phyloP scores from a whole-genome alignment of 169 alveolate species.

The Theileria parva region DNA sequence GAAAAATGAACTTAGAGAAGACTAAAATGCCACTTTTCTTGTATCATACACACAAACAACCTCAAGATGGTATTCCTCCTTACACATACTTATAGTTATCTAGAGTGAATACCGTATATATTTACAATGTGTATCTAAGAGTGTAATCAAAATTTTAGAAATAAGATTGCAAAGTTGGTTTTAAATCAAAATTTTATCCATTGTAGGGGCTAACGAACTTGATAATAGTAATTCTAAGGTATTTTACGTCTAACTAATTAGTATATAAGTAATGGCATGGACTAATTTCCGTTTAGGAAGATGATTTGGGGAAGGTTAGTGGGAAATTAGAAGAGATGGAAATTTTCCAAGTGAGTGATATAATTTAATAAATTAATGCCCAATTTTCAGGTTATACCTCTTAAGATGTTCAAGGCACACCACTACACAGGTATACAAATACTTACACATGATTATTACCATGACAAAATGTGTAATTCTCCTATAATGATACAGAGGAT shows the following conservation, averaged over 20 bases:
- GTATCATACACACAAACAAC: constrained; percentile 44
- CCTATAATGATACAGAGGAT: background rate
- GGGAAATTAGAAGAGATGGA: constrained; percentile 12
- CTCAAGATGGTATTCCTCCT: constrained; percentile 20
- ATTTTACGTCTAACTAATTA: background rate
- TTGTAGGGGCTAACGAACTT: constrained; percentile 46
- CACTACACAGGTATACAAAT: constrained; percentile 18
- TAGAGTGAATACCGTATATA: too few relatives aligned
- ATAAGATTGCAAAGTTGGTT: constrained; percentile 29
- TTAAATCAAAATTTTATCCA: background rate
- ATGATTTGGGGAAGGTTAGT: background rate
- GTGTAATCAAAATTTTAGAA: background rate
- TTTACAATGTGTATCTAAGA: background rate
- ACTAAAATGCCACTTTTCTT: constrained; percentile 35
- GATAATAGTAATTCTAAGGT: constrained; percentile 28
- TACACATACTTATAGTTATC: background rate
- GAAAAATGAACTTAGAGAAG: constrained; percentile 53
- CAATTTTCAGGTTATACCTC: constrained; percentile 9
- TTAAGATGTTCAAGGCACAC: constrained; percentile 37
- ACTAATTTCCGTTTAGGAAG: background rate
- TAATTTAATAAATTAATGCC: background rate
- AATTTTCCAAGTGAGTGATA: constrained; percentile 3
- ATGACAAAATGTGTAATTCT: background rate
- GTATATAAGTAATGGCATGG: background rate
- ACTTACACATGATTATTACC: background rate